These are phyloP conservation scores for Halteria grandinella DNA, from an alignment of 73 alveolate species.

Conservation along the genomic window DNA sequence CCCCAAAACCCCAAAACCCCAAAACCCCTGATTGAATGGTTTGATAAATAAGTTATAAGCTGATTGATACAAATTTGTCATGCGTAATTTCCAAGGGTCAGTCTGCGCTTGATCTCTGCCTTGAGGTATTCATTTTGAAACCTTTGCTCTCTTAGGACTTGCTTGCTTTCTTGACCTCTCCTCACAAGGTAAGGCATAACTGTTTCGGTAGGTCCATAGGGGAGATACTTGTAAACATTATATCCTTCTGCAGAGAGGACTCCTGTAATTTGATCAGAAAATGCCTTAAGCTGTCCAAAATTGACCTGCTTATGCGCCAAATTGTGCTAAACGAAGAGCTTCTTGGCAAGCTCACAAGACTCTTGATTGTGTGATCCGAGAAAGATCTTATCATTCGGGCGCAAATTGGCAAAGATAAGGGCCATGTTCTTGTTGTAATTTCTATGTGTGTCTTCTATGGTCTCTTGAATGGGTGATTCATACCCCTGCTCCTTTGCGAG, in stretches of 20 bases:
- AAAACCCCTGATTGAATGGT: no score
- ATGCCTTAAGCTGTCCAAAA: slow-evolving; percentile 79
- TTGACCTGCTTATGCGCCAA: slow-evolving; percentile 12
- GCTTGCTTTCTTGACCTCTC: slow-evolving; percentile 74
- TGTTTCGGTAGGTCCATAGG: slow-evolving; percentile 79
- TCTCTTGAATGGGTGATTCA: slow-evolving; percentile 65
- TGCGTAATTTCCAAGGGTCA: background rate
- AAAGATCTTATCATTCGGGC: slow-evolving; percentile 30
- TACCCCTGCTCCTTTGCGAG: slow-evolving; percentile 60
- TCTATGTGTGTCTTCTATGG: slow-evolving; percentile 66
- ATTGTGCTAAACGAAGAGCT: background rate
- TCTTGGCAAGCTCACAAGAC: slow-evolving; percentile 52
- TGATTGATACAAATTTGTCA: background rate
- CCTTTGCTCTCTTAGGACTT: slow-evolving; percentile 69
- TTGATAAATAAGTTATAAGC: background rate
- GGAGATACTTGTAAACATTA: slow-evolving; percentile 67
- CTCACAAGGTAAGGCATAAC: slow-evolving; percentile 78
- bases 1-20: no score
- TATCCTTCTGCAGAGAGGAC: slow-evolving; percentile 48
- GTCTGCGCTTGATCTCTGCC: slow-evolving; percentile 61
- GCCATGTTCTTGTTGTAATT: slow-evolving; percentile 54
- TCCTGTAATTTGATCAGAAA: slow-evolving; percentile 67
- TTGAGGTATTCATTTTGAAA: slow-evolving; percentile 51
- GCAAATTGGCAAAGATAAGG: slow-evolving; percentile 2
- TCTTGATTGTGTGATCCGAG: slow-evolving; percentile 76